Conservation (phyloP, 2,329 filamentous ascomycete genomes). For the Fusarium agapanthi region DNA sequence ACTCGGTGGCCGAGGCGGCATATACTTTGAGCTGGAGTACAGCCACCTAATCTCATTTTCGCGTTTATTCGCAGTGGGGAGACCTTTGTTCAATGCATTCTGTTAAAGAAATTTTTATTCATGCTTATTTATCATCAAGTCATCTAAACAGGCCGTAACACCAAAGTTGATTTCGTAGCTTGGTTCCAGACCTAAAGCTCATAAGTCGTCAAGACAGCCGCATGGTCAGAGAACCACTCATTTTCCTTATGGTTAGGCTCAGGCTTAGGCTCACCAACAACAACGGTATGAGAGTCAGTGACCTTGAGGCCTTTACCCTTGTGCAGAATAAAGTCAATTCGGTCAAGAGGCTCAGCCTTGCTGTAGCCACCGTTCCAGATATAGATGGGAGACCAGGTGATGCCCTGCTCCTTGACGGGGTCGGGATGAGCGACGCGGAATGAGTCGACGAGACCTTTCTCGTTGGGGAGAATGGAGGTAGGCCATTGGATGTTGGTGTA, state of each 20-base stretch:
- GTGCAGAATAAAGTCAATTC: conserved; percentile 56
- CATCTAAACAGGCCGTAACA: conserved; percentile 3
- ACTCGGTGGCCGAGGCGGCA: fast-evolving
- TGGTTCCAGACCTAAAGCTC: conserved; percentile 19
- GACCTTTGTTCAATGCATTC: neutral
- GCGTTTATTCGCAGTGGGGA: neutral
- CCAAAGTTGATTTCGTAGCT: neutral
- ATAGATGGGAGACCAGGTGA: conserved; percentile 54
- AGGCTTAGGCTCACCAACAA: conserved; percentile 48
- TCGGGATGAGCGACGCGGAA: conserved; percentile 50
- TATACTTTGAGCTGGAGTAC: neutral
- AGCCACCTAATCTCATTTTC: neutral
- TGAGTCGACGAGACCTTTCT: conserved; percentile 52
- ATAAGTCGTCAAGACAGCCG: conserved; percentile 46
- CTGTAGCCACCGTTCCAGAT: conserved; percentile 43
- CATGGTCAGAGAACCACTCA: conserved; percentile 55
- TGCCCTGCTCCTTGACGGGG: conserved; percentile 45
- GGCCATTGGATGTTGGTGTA: conserved; percentile 50
- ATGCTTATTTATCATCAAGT: conserved; percentile 6
- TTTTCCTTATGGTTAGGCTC: conserved; percentile 49
- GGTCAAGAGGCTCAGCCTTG: conserved; percentile 52
- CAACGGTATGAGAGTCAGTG: conserved; percentile 41
- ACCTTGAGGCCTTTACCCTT: conserved; percentile 46
- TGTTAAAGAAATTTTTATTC: neutral
- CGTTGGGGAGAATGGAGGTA: conserved; percentile 47